Base-by-base conservation (phyloP, 805 yeast genomes). In the Saccharomyces eubayanus region DNA sequence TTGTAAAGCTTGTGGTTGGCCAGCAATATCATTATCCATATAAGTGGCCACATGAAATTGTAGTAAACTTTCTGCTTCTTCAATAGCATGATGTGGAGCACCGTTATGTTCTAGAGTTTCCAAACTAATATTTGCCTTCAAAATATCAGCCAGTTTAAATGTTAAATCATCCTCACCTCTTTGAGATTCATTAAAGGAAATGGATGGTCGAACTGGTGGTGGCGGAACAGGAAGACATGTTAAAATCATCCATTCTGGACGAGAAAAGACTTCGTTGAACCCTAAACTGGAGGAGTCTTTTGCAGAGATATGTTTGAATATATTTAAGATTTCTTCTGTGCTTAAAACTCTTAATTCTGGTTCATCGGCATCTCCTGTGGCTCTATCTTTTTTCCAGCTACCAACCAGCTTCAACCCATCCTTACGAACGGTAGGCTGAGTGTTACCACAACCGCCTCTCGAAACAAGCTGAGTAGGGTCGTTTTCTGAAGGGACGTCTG, bases 151-250 rank as follows among this genome's bases (percentile, higher is more conserved):
- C 60, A 94, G 78, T 73, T 94, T 94, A 71, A 91, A 94, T 1
- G 99, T 94, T 73, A 94, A 85, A 78, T 94, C 99, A 81, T 94
- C 99, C 72, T 94, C 99, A 62, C 98, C 97, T 75, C 99, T 84
- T 57, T 96, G 97, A 10, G 97, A 89, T 69, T 94, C 99, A 62
- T 94, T 94, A 65, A 94, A 91, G 1, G 99, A 97, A 74, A 94
- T 94, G 27, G 96, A 88, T 10, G 99, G 99, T 72, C 99, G 85
- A 31, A 94, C 99, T 36, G 97, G 98, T 57, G 99, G 99, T 51
- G 99, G 99, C 47, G 99, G 99, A 20, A 94, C 99, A 1, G 99
- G 99, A 64, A 94, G 77, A n/a, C 94, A 98, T 1, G 98, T 90
- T 61, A 94, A 81, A 56, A 94, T 79, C 84, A 94, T 82, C 99